Percentiles rank a stretch among this genome's conserved stretches.
Conservation (phyloP, 164 flowering plant species). For the Vitis rotundifolia region DNA sequence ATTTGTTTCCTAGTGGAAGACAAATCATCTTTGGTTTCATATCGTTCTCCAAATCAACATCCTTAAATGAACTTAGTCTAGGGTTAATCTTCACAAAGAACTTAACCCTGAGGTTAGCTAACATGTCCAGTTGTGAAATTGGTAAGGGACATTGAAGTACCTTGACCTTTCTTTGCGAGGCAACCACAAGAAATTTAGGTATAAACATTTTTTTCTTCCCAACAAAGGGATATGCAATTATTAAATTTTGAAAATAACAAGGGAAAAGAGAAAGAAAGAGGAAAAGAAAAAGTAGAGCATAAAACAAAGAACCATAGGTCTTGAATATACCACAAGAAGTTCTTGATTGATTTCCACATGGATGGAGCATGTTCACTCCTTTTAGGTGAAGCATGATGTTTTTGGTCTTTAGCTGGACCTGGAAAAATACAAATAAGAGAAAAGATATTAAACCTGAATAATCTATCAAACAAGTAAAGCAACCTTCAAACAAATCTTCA, state of each 20-base stretch:
- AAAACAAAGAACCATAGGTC: not conserved
- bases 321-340: slow-evolving; percentile 33
- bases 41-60: too few relatives aligned
- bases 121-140: too few relatives aligned
- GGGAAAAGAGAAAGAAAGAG: not conserved
- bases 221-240: too few relatives aligned
- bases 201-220: too few relatives aligned
- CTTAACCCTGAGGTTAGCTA: too few relatives aligned
- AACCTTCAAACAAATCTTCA: not conserved
- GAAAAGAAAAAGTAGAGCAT: not conserved
- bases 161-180: too few relatives aligned
- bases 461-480: not conserved
- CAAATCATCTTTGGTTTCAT: too few relatives aligned
- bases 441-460: not conserved
- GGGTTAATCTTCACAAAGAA: too few relatives aligned
- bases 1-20: too few relatives aligned
- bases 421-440: not conserved
- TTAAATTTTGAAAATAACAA: not conserved
- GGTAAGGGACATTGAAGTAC: too few relatives aligned
- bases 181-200: too few relatives aligned
- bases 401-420: slow-evolving; percentile 6
- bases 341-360: slow-evolving; percentile 38
- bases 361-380: slow-evolving; percentile 13
- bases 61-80: too few relatives aligned
- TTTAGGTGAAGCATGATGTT: slow-evolving; percentile 10